phyloP scores from a whole-genome alignment of 1,284 basidiomycete species.

The Sanguinoderma infundibulare region DNA sequence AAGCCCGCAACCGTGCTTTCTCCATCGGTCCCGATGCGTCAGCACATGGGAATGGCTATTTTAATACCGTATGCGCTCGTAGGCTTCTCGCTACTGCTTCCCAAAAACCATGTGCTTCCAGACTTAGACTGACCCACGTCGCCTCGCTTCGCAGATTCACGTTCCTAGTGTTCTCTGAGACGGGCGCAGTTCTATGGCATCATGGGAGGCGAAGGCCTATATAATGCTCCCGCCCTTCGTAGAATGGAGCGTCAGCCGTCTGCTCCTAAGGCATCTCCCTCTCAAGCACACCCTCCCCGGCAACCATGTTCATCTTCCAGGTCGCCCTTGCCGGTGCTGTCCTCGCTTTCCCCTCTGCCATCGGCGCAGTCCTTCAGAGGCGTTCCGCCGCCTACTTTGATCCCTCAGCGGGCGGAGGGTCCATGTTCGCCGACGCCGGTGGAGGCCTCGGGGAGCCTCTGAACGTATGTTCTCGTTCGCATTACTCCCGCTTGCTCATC shows the following conservation, averaged over 20 bases:
- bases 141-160: conserved; percentile 11
- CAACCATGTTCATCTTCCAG: conserved; percentile 15
- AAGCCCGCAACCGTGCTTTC: not conserved
- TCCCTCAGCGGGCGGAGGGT: conserved; percentile 52
- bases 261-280: conserved; percentile 3
- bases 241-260: not conserved
- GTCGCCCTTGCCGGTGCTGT: conserved; percentile 17
- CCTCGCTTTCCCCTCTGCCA: conserved; percentile 10
- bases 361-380: conserved; percentile 9
- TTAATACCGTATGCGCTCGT: conserved; percentile 1
- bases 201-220: not conserved
- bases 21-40: not conserved
- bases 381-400: conserved; percentile 43
- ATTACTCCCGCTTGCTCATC: not conserved
- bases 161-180: not conserved
- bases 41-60: conserved; percentile 8
- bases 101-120: conserved; percentile 17
- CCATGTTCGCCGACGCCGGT: conserved; percentile 54
- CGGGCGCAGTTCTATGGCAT: not conserved
- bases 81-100: conserved; percentile 1
- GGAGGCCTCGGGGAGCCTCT: conserved; percentile 67
- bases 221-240: conserved; percentile 3
- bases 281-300: not conserved
- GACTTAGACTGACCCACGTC: not conserved
- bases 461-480: conserved; percentile 48